A percentile compares a stretch with the other conserved stretches of the same genome.
phyloP scores from a whole-genome alignment of 129 eudicot species.

The Ambrosia trifida region DNA sequence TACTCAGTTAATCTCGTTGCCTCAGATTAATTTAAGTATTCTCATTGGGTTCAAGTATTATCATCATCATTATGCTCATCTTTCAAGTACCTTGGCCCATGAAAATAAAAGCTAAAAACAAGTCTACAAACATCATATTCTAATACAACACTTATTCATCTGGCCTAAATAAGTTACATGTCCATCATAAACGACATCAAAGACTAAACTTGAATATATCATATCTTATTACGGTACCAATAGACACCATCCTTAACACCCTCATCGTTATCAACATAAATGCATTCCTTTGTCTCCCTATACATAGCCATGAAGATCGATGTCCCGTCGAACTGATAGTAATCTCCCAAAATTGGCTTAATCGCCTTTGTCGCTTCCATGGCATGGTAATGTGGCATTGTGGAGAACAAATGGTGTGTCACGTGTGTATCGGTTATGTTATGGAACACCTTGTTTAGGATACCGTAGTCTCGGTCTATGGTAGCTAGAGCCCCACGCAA shows the following conservation, averaged over 20 bases:
- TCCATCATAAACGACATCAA: conserved; percentile 6
- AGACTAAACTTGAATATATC: neutral
- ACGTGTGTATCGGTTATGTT: conserved; percentile 2
- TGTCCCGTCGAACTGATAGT: conserved; percentile 7
- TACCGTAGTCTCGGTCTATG: conserved; percentile 9
- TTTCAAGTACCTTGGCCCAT: neutral
- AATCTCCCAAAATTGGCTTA: conserved; percentile 19
- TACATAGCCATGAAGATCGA: conserved; percentile 5
- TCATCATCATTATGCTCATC: neutral
- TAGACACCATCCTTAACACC: conserved; percentile 14
- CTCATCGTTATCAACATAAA: conserved; percentile 12
- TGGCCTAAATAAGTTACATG: neutral
- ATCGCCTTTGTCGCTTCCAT: conserved; percentile 16
- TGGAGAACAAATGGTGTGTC: conserved; percentile 9
- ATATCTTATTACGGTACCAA: conserved; percentile 14
- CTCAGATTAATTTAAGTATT: too few relatives aligned
- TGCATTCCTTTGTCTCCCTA: conserved; percentile 16
- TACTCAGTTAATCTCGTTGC: too few relatives aligned
- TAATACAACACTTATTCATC: neutral
- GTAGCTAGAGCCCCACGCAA: conserved; percentile 12
- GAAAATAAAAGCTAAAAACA: too few relatives aligned
- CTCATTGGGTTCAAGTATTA: too few relatives aligned
- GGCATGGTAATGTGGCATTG: conserved; percentile 14
- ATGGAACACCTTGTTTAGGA: conserved; percentile 13
- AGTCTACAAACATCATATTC: neutral